Evolutionary conservation across 2,329 filamentous ascomycete species (phyloP).

Genomic region (Emydomyces testavorans): DNA sequence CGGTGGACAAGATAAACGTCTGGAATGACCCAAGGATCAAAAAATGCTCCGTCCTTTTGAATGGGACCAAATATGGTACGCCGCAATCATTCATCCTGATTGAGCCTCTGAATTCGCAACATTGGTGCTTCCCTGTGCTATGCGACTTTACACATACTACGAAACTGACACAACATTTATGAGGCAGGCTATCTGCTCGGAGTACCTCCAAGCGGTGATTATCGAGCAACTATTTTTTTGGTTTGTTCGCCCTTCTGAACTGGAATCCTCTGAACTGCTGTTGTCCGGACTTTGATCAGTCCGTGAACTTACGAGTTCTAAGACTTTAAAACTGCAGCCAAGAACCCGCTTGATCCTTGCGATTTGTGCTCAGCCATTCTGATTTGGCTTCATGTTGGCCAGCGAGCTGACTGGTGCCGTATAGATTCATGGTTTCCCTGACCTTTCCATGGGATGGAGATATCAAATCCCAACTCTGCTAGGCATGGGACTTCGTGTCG

Average conservation of each 20-base stretch:
- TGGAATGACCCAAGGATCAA: slow-evolving; percentile 56
- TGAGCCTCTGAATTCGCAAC: too few species aligned
- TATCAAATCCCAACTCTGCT: slow-evolving; percentile 72
- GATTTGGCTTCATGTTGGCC: background rate
- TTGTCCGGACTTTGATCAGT: background rate
- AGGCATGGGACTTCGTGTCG: slow-evolving; percentile 61
- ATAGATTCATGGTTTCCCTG: slow-evolving; percentile 68
- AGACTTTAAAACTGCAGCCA: too few species aligned
- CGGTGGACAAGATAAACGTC: slow-evolving; percentile 49
- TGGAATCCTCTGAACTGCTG: background rate
- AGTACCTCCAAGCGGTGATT: slow-evolving; percentile 33
- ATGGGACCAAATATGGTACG: slow-evolving; percentile 57
- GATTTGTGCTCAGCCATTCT: background rate
- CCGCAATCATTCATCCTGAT: too few species aligned
- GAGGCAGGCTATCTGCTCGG: slow-evolving; percentile 43
- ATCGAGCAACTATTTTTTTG: slow-evolving; percentile 44
- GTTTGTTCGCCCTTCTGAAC: slow-evolving; percentile 24
- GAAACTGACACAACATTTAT: background rate
- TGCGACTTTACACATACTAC: too few species aligned
- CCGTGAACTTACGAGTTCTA: too few species aligned
- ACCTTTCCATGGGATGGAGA: slow-evolving; percentile 75
- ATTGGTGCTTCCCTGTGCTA: too few species aligned
- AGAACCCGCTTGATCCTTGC: too few species aligned
- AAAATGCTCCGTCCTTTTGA: slow-evolving; percentile 51
- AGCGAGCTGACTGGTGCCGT: background rate